Conservation (phyloP, 2,329 filamentous ascomycete genomes). For the Dothiorella sarmentorum region DNA sequence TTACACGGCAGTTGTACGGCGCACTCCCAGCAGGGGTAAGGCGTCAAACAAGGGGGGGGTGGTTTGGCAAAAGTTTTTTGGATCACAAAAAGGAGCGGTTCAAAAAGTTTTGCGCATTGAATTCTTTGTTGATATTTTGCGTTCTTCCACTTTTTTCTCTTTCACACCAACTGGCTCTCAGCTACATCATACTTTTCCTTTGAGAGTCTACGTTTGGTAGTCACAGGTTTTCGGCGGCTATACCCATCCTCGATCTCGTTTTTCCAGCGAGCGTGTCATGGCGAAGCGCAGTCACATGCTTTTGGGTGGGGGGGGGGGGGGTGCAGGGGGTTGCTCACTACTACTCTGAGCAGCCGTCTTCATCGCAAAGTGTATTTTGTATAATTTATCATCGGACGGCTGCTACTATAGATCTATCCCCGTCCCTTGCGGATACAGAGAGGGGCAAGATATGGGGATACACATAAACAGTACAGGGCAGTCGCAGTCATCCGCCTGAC, state of each 20-base stretch:
- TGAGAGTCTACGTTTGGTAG: neutral
- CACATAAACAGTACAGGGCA: neutral
- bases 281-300: conserved; percentile 16
- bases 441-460: neutral
- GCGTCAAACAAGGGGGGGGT: neutral
- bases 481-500: neutral
- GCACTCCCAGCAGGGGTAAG: neutral
- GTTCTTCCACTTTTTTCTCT: neutral
- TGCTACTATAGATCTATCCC: conserved; percentile 8
- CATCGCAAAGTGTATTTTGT: conserved; percentile 10
- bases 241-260: conserved; percentile 14
- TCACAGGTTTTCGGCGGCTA: conserved; percentile 17
- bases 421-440: conserved; percentile 9
- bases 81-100: conserved; percentile 5
- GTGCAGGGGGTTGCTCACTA: neutral
- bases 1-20: neutral
- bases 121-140: conserved; percentile 1
- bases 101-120: conserved; percentile 2
- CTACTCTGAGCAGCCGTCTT: too few species aligned
- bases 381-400: conserved; percentile 6
- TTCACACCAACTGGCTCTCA: too few species aligned
- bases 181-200: neutral
- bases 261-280: conserved; percentile 5
- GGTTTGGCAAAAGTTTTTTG: conserved; percentile 8
- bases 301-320: neutral